Evolutionary conservation across 495 filamentous ascomycete genomes (phyloP), one percentile per base, ranked within the genome.

Genomic region (Podospora anserina): DNA sequence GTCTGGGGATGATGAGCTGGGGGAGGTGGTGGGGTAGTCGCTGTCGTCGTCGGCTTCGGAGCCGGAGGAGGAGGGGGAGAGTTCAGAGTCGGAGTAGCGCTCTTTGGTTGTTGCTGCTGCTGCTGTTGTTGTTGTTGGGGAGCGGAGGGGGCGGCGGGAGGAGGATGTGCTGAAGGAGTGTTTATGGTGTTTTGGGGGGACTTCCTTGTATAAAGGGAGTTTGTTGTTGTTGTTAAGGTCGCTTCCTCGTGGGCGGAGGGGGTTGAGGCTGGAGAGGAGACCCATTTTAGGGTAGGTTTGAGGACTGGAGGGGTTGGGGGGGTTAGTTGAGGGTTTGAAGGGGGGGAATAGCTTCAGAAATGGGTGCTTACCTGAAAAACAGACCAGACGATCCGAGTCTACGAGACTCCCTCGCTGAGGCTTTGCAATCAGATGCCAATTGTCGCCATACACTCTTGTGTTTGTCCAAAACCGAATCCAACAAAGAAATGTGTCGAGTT

Each of bases 181-280:
- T 19, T 58, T 58, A 18, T 9, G 60, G 55, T 61, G 55, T 54
- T 26, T 27, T 7, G 30, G 19, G 15, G 69, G 64, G 34, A 78
- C 19, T 53, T 78, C 78, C 69, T 80, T 79, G 72, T 83, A 83
- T 32, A 83, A 18, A 6, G 82, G 82, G 20, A 84, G 71, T 62
- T 78, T 79, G 16, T 23, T 23, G 23, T 23, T 1, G 23, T 23
- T 23, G 23, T 23, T 23, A 23, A 78, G 75, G 6, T 75, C 61
- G 56, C 78, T 77, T 56, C 78, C 77, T 56, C 78, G 77, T 67
- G 78, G 71, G 34, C 78, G 78, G 53, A 78, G 70, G 32, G 71
- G 70, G 62, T 74, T 80, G 64, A 71, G 64, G 44, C 71, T 70
- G 6, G 39, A 49, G 13, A 68, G 44, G 11, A 79, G 61, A 28